Percentiles rank a stretch among this genome's conserved stretches.
Conservation (phyloP, 352 stramenopile genomes). For the Phytophthora melonis region DNA sequence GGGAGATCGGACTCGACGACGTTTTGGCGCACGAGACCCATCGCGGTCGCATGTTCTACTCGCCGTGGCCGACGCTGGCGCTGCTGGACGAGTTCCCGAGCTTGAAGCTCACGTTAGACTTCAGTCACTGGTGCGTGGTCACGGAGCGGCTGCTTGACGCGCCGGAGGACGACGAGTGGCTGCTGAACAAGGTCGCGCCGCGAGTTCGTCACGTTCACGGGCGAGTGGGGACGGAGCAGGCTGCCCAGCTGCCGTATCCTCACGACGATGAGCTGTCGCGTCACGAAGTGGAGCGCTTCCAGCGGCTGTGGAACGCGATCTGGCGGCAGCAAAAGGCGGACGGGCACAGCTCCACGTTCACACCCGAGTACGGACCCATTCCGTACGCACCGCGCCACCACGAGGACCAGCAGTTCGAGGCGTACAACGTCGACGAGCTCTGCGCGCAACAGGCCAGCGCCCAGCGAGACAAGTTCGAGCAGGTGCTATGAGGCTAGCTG, state of each 20-base stretch:
- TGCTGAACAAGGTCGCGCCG: slow-evolving; percentile 62
- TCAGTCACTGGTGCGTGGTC: slow-evolving; percentile 74
- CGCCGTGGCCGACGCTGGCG: slow-evolving; percentile 70
- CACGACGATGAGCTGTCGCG: slow-evolving; percentile 35
- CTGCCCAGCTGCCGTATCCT: slow-evolving; percentile 58
- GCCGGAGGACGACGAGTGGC: slow-evolving; percentile 48
- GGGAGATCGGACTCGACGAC: slow-evolving; percentile 39
- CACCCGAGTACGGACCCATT: slow-evolving; percentile 75
- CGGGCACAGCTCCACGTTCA: slow-evolving; percentile 57
- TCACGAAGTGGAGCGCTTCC: slow-evolving; percentile 56
- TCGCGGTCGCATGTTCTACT: slow-evolving; percentile 74
- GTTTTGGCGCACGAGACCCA: slow-evolving; percentile 72
- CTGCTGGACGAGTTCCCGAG: slow-evolving; percentile 67
- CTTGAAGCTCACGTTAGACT: slow-evolving; percentile 75
- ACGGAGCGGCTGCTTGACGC: slow-evolving; percentile 68
- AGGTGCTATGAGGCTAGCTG: background rate
- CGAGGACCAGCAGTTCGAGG: slow-evolving; percentile 38
- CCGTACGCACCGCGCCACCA: slow-evolving; percentile 61
- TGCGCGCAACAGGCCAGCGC: slow-evolving; percentile 47
- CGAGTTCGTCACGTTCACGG: slow-evolving; percentile 74
- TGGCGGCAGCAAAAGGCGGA: slow-evolving; percentile 49
- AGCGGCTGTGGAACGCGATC: slow-evolving; percentile 58
- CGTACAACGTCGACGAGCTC: slow-evolving; percentile 63
- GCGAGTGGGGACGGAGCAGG: slow-evolving; percentile 61
- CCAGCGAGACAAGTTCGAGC: slow-evolving; percentile 48